Evolutionary conservation across 2,329 filamentous ascomycete species (phyloP).

Genomic region (Neofusicoccum umdonicola): DNA sequence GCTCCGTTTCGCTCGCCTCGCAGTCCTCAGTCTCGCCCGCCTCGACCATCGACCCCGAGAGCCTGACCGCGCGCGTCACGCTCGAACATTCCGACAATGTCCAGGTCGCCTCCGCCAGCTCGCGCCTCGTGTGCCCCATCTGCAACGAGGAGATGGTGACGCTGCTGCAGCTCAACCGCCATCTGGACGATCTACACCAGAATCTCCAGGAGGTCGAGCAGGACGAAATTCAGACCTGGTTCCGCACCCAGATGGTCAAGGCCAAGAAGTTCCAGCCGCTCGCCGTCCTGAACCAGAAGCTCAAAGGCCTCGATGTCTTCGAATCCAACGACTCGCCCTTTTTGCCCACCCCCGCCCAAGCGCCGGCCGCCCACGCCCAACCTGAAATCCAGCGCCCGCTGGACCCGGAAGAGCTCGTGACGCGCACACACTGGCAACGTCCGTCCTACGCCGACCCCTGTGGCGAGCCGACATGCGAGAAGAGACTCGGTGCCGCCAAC

Average conservation of each 20-base stretch:
- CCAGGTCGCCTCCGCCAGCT: conserved; percentile 57
- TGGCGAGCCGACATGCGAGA: conserved; percentile 82
- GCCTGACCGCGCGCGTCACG: conserved; percentile 78
- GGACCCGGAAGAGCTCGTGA: conserved; percentile 89
- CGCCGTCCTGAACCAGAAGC: conserved; percentile 86
- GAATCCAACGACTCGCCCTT: conserved; percentile 76
- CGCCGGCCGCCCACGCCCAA: conserved; percentile 35
- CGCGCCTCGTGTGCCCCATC: conserved; percentile 87
- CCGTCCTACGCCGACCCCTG: conserved; percentile 72
- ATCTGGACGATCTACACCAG: conserved; percentile 85
- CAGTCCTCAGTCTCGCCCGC: conserved; percentile 70
- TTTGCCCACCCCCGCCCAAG: conserved; percentile 33
- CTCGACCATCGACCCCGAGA: conserved; percentile 69
- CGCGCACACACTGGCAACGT: conserved; percentile 84
- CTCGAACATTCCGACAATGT: conserved; percentile 59
- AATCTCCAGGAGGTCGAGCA: conserved; percentile 85
- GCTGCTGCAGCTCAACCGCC: conserved; percentile 79
- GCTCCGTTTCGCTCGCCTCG: conserved; percentile 75
- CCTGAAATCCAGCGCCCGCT: conserved; percentile 33
- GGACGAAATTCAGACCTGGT: conserved; percentile 95
- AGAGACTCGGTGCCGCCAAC: conserved; percentile 72
- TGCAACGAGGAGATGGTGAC: conserved; percentile 98
- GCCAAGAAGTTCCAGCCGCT: conserved; percentile 91
- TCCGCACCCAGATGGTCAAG: conserved; percentile 89
- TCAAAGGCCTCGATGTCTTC: conserved; percentile 89